These are phyloP conservation scores for Capsicum chinense DNA, from an alignment of 257 asterid species.

Conservation along the genomic window DNA sequence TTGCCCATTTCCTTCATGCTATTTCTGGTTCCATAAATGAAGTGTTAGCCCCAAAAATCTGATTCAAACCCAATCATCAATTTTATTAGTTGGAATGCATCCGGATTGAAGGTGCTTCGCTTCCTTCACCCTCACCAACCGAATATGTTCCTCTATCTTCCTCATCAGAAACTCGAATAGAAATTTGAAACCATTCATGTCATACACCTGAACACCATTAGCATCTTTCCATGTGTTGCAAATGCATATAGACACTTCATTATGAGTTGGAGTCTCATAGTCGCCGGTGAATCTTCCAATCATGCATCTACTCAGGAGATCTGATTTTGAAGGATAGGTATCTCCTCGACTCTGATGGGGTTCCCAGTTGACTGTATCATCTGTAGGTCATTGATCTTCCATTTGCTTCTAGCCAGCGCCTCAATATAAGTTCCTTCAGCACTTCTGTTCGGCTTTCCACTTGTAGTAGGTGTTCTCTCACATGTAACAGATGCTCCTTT, in stretches of 20 bases:
- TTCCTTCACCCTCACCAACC: constrained; percentile 4
- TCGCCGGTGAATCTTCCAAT: constrained; percentile 5
- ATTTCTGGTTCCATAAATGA: not conserved
- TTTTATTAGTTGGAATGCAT: not conserved
- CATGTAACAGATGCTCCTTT: not conserved
- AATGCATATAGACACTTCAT: not conserved
- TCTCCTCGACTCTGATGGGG: constrained; percentile 15
- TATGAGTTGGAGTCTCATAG: not conserved
- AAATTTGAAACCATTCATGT: not conserved
- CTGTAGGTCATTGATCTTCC: constrained; percentile 4
- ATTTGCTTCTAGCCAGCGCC: not conserved
- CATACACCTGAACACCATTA: constrained; percentile 8
- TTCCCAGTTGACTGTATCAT: constrained; percentile 6
- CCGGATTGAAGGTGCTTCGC: not conserved
- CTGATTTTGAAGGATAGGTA: not conserved
- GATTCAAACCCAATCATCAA: not conserved
- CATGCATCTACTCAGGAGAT: not conserved
- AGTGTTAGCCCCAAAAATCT: constrained; percentile 1
- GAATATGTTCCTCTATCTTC: not conserved
- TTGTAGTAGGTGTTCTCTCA: not conserved
- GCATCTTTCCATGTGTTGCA: not conserved
- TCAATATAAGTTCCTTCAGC: constrained; percentile 11
- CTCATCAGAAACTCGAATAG: not conserved
- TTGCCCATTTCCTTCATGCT: not conserved
- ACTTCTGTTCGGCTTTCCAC: not conserved